A percentile compares a stretch with the other conserved stretches of the same genome.
Conservation (phyloP, 495 filamentous ascomycete genomes). For the Daldinia vernicosa region DNA sequence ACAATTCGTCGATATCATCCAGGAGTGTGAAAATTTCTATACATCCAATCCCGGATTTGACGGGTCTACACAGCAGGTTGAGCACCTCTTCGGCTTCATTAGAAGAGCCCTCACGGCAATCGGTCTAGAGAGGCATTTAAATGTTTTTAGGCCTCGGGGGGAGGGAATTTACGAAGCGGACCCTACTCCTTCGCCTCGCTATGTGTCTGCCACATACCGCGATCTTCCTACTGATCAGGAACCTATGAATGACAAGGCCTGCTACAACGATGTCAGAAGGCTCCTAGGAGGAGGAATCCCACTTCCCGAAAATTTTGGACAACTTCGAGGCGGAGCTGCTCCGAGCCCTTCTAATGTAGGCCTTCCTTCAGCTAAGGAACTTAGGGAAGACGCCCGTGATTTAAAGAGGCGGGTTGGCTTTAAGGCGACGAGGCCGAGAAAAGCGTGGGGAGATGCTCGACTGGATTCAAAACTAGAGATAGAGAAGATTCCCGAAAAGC, state of each 20-base stretch:
- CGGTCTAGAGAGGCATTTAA: background rate
- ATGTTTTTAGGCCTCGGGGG: too few species aligned
- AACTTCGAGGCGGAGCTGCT: conserved; percentile 4
- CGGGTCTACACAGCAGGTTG: background rate
- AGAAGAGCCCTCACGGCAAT: background rate
- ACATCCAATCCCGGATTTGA: background rate
- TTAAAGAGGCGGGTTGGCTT: background rate
- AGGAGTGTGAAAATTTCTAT: background rate
- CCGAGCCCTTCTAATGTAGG: background rate
- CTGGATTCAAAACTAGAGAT: background rate
- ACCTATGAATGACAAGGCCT: background rate
- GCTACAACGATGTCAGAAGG: background rate
- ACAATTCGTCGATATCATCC: background rate
- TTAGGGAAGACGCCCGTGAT: background rate
- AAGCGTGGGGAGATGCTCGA: conserved; percentile 2
- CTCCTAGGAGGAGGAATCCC: background rate
- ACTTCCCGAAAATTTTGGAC: background rate
- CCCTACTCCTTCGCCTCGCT: too few species aligned
- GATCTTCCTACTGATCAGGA: background rate
- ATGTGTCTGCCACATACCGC: background rate
- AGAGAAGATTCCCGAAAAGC: background rate
- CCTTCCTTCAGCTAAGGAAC: background rate
- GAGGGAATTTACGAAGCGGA: too few species aligned
- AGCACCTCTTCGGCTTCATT: background rate
- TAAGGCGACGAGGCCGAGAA: background rate